Conservation (phyloP, 1,139 yeast genomes). For the Blastobotrys indianensis region DNA sequence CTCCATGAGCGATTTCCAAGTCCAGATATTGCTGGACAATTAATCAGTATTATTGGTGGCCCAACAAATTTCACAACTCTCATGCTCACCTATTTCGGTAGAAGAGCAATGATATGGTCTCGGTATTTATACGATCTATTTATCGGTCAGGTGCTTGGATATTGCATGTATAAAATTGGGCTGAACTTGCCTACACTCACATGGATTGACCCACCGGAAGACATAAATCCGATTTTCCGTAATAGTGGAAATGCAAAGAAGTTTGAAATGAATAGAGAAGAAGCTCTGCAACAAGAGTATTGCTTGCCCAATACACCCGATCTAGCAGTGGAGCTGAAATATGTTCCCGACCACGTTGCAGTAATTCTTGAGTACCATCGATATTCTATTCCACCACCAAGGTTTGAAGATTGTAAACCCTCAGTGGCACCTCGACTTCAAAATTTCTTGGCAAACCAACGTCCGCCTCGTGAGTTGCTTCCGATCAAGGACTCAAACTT, state of each 20-base stretch:
- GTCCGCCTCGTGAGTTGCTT: background rate
- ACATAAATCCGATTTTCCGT: too few species aligned
- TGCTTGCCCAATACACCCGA: background rate
- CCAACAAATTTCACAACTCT: background rate
- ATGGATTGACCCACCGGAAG: background rate
- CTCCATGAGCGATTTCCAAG: too few species aligned
- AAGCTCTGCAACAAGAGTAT: background rate
- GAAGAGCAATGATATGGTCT: too few species aligned
- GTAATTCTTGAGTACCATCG: background rate
- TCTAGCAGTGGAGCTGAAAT: background rate
- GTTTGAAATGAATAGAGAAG: background rate
- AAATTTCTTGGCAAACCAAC: background rate
- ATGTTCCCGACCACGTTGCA: conserved; percentile 10
- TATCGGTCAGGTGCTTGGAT: background rate
- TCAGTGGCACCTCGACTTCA: background rate
- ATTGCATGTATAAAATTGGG: background rate
- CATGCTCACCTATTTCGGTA: too few species aligned
- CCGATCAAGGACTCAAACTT: conserved; percentile 4
- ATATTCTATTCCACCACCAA: background rate
- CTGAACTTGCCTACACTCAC: background rate
- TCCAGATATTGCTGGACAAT: background rate
- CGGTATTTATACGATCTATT: background rate
- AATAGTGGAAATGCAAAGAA: too few species aligned
- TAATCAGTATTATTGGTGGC: background rate
- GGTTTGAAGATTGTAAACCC: background rate